Conservation (phyloP, 306 rosid species). For the Prinsepia uniflora region DNA sequence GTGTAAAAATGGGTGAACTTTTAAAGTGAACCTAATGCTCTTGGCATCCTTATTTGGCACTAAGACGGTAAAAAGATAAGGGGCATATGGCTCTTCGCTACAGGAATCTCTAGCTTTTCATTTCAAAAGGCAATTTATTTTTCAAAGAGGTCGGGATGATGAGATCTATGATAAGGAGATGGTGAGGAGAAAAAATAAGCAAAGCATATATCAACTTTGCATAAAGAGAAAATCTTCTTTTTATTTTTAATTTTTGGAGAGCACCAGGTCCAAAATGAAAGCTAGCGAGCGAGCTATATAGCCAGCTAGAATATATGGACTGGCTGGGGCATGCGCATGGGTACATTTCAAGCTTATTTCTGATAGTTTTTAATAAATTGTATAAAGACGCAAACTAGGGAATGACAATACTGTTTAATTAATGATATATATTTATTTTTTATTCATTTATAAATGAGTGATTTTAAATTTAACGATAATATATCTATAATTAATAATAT, state of each 20-base stretch:
- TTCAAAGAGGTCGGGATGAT: slow-evolving; percentile 4
- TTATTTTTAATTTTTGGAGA: slow-evolving; percentile 10
- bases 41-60: slow-evolving; percentile 5
- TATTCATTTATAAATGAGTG: too few species aligned
- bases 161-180: neutral
- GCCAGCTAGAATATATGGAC: slow-evolving; percentile 18
- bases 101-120: slow-evolving; percentile 26
- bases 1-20: slow-evolving; percentile 5
- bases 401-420: too few species aligned
- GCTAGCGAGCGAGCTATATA: too few species aligned
- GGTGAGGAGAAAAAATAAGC: neutral
- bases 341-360: slow-evolving; percentile 14
- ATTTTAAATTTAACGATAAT: too few species aligned
- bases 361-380: neutral
- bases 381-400: neutral
- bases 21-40: neutral
- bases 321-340: slow-evolving; percentile 15
- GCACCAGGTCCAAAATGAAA: slow-evolving; percentile 24
- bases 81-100: slow-evolving; percentile 6
- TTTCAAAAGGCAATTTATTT: slow-evolving; percentile 7
- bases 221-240: slow-evolving; percentile 13
- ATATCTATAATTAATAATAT: too few species aligned
- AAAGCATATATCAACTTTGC: slow-evolving; percentile 29
- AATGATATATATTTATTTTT: too few species aligned
- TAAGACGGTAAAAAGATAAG: neutral